Conservation (phyloP, 331 rosid genomes). For the Pyracantha coccinea region DNA sequence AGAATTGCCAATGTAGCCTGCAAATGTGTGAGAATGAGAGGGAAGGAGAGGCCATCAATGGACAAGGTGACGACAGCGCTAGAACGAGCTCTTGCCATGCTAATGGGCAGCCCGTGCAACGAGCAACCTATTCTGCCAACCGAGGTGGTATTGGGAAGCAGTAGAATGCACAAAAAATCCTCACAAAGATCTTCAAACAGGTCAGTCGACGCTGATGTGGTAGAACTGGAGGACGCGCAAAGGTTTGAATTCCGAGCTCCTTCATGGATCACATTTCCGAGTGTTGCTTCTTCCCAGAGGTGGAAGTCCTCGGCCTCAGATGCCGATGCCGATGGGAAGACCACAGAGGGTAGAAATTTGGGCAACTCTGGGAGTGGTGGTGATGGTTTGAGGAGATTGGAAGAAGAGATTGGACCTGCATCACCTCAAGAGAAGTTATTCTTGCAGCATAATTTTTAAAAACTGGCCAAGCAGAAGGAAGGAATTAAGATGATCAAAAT, state of each 20-base stretch:
- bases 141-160: conserved; percentile 88
- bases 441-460: conserved; percentile 81
- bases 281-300: conserved; percentile 93
- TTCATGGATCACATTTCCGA: conserved; percentile 94
- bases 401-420: conserved; percentile 97
- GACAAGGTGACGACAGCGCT: conserved; percentile 88
- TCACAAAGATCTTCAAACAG: conserved; percentile 81
- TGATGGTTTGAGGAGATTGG: conserved; percentile 84
- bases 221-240: conserved; percentile 60
- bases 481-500: background rate
- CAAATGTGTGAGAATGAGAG: conserved; percentile 95
- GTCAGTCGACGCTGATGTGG: conserved; percentile 64
- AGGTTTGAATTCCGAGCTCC: conserved; percentile 89
- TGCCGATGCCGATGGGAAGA: conserved; percentile 73
- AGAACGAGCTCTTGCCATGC: conserved; percentile 74
- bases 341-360: conserved; percentile 43
- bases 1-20: conserved; percentile 87
- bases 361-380: conserved; percentile 43
- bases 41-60: conserved; percentile 98
- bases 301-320: conserved; percentile 90
- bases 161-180: conserved; percentile 78
- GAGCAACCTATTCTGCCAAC: conserved; percentile 96
- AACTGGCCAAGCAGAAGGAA: background rate
- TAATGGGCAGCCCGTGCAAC: conserved; percentile 88
- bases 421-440: conserved; percentile 79